phyloP scores from a whole-genome alignment of 2,329 filamentous ascomycete genomes.

The Colletotrichum filicis region DNA sequence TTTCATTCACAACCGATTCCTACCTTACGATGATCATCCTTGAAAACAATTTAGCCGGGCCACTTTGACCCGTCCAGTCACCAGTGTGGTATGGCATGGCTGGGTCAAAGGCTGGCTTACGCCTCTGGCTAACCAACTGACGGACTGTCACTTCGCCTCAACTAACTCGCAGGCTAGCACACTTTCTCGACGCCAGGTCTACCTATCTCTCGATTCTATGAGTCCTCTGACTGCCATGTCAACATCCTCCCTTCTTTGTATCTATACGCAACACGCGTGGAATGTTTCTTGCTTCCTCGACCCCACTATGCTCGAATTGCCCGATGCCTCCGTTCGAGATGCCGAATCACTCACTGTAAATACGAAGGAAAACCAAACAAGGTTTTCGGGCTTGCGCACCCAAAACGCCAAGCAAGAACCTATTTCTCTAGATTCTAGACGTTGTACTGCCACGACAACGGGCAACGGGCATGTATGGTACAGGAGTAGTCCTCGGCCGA shows the following conservation, averaged over 20 bases:
- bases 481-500: background rate
- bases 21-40: background rate
- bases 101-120: constrained; percentile 21
- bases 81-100: background rate
- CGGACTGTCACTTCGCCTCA: constrained; percentile 26
- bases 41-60: background rate
- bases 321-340: background rate
- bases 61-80: constrained; percentile 20
- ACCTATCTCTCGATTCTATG: background rate
- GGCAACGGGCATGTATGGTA: background rate
- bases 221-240: constrained; percentile 4
- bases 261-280: constrained; percentile 2
- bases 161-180: constrained; percentile 17
- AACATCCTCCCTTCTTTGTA: constrained; percentile 10
- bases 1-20: background rate
- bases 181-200: constrained; percentile 4
- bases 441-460: constrained; percentile 2
- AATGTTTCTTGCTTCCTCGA: constrained; percentile 10
- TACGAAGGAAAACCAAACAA: background rate
- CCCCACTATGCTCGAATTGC: background rate
- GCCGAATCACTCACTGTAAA: background rate
- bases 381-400: background rate
- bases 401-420: background rate
- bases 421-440: background rate
- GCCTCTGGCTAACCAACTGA: constrained; percentile 4